phyloP scores from a whole-genome alignment of 139 green algal species.

The Closterium sp. region DNA sequence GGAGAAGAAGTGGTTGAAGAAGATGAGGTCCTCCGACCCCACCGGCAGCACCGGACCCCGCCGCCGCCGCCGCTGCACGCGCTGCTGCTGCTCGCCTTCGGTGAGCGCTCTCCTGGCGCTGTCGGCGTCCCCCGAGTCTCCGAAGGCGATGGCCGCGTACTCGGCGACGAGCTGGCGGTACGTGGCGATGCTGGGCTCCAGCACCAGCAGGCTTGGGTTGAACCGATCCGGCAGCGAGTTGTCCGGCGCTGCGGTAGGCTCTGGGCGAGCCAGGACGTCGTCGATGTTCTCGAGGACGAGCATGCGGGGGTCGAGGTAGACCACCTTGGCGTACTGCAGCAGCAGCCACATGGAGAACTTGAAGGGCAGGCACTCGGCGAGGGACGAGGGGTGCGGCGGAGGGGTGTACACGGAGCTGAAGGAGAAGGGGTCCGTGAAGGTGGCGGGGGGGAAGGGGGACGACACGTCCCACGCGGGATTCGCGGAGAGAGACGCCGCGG shows the following conservation, averaged over 20 bases:
- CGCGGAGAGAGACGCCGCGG: not conserved
- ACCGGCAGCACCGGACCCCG: not conserved
- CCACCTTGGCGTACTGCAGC: slow-evolving; percentile 31
- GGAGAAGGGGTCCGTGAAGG: not conserved
- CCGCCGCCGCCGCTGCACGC: not conserved
- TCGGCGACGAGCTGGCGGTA: not conserved
- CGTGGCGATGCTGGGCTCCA: slow-evolving; percentile 23
- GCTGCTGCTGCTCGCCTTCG: not conserved
- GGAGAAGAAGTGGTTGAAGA: slow-evolving; percentile 36
- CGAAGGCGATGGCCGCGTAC: not conserved
- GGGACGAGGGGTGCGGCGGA: not conserved
- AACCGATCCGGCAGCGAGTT: slow-evolving; percentile 33
- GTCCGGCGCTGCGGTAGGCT: slow-evolving; percentile 35
- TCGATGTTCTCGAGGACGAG: slow-evolving; percentile 44
- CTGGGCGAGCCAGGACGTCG: slow-evolving; percentile 24
- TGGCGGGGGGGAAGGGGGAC: not conserved
- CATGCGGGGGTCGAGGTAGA: slow-evolving; percentile 33
- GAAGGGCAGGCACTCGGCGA: not conserved
- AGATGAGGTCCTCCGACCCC: slow-evolving; percentile 10
- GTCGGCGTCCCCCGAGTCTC: not conserved
- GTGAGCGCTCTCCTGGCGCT: not conserved
- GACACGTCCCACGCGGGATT: not conserved
- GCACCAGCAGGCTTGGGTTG: slow-evolving; percentile 35
- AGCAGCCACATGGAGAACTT: slow-evolving; percentile 31
- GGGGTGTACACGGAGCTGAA: not conserved